Conservation (phyloP, 331 rosid species). For the Rhamnella rubrinervis region DNA sequence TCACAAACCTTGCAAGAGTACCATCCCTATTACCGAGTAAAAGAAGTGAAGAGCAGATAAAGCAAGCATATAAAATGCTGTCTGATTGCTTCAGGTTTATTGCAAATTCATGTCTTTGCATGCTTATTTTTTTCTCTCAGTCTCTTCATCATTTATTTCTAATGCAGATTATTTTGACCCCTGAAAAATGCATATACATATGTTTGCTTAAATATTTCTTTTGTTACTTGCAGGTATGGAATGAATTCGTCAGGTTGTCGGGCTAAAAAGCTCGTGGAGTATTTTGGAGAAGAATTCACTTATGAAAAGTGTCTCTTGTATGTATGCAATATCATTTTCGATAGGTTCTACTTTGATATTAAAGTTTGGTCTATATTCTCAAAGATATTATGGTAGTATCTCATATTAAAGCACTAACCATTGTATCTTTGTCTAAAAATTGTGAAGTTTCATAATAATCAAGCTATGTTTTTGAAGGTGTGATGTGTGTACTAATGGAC, state of each 20-base stretch:
- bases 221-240: conserved; percentile 61
- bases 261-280: conserved; percentile 75
- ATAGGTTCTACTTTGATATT: neutral
- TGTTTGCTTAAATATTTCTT: neutral
- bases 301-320: conserved; percentile 71
- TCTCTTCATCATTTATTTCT: conserved; percentile 1
- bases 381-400: neutral
- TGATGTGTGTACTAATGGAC: conserved; percentile 76
- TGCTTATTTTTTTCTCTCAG: neutral
- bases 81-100: conserved; percentile 90
- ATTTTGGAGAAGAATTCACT: conserved; percentile 76
- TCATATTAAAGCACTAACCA: neutral
- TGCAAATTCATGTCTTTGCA: conserved; percentile 21
- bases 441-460: neutral
- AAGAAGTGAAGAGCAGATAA: conserved; percentile 71
- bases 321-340: conserved; percentile 30
- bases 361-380: neutral
- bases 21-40: conserved; percentile 90
- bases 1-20: conserved; percentile 66
- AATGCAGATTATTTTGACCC: conserved; percentile 1
- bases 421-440: neutral
- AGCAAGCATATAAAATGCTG: conserved; percentile 74
- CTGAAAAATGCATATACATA: neutral
- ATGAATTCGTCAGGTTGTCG: conserved; percentile 80
- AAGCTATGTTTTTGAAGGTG: conserved; percentile 52